phyloP scores from a whole-genome alignment of 805 yeast genomes.

The Metschnikowia rubicola region DNA sequence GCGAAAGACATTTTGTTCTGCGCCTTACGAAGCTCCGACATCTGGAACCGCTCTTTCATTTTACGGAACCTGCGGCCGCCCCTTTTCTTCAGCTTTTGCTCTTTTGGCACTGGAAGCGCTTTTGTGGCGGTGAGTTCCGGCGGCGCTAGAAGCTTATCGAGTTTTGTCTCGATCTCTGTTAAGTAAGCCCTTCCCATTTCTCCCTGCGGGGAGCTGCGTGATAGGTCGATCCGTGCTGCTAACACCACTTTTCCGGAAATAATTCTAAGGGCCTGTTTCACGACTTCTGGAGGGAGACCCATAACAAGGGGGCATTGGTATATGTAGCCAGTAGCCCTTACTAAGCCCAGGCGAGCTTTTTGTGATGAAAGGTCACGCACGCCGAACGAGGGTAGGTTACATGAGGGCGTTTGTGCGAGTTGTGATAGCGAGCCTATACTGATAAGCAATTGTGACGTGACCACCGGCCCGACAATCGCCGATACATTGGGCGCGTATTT shows the following conservation, averaged over 20 bases:
- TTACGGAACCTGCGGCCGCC: constrained; percentile 83
- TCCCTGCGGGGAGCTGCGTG: constrained; percentile 43
- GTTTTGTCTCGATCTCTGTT: constrained; percentile 55
- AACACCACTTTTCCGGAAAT: constrained; percentile 74
- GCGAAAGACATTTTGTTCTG: constrained; percentile 87
- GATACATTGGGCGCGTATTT: constrained; percentile 77
- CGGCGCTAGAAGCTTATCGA: constrained; percentile 72
- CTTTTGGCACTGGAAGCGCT: constrained; percentile 73
- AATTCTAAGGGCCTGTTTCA: constrained; percentile 72
- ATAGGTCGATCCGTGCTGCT: constrained; percentile 78
- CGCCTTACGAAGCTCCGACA: constrained; percentile 77
- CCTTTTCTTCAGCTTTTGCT: constrained; percentile 72
- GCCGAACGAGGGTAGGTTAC: constrained; percentile 81
- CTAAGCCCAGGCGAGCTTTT: constrained; percentile 33
- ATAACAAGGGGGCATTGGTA: constrained; percentile 59
- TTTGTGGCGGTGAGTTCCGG: constrained; percentile 62
- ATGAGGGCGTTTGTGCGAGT: constrained; percentile 69
- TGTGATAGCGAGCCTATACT: constrained; percentile 65
- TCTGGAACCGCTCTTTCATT: constrained; percentile 72
- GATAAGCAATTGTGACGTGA: constrained; percentile 71
- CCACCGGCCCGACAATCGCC: constrained; percentile 64
- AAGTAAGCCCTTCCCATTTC: constrained; percentile 56
- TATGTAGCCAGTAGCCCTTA: constrained; percentile 66
- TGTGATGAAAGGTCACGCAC: constrained; percentile 38
- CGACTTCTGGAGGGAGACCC: constrained; percentile 52